Base-by-base conservation (phyloP, 495 filamentous ascomycete species). In the Penicillium samsonianum region DNA sequence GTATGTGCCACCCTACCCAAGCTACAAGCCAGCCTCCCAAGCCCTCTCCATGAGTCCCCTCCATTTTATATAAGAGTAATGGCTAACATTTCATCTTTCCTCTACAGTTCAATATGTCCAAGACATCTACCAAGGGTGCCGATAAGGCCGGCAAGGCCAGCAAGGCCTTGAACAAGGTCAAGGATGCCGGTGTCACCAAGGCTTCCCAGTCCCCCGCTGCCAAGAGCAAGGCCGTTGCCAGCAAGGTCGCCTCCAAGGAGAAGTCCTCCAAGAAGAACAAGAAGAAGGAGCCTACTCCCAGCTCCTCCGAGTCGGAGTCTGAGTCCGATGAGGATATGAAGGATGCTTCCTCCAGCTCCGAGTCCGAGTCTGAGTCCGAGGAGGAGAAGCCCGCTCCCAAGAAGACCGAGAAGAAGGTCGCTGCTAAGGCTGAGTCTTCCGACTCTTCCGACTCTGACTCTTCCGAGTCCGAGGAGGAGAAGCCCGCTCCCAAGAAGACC, bases 161-260 rank as follows among this genome's bases (percentile, higher is more conserved):
- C 73, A 81, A 81, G 73, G 53, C 69, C 62, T 50, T 81, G 63
- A 73, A 65, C 70, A 80, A 80, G 71, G 79, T 80, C 75, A 82
- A 81, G 73, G 71, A 77, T 64, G 69, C 75, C 61, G 78, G 73
- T 50, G 73, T 82, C 55, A 72, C 71, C 71, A 82, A 82, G 73
- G 59, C 75, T 46, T 69, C 78, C 57, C 68, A 77, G 71, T 73
- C 75, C 40, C 73, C 77, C 35, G 77, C 79, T 63, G 56, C 76
- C 52, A 80, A 80, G 74, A 78, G 74, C 76, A 80, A 80, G 69
- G 67, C 74, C 59, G 64, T 80, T 50, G 77, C 80, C 55, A 67
- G 69, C 50, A 72, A 79, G 54, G 61, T 75, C 19, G 75, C 71
- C 43, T 46, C 69, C 49, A 80, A 82, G 72, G 72, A 67, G 37